A percentile compares a stretch with the other conserved stretches of the same genome.
phyloP scores from a whole-genome alignment of 305 asterid genomes.

The Fraxinus albicans region DNA sequence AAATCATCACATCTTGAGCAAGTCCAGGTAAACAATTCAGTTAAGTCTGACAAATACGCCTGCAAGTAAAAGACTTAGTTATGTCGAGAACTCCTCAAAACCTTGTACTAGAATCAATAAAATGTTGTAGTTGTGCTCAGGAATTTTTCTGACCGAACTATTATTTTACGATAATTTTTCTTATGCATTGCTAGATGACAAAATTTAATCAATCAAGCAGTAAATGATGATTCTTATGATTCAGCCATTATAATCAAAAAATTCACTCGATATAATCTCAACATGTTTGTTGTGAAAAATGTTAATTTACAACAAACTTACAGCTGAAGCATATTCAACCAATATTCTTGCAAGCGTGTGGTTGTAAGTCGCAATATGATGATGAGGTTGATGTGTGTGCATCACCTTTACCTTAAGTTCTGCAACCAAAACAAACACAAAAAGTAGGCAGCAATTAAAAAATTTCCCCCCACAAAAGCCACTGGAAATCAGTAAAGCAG shows the following conservation, averaged over 20 bases:
- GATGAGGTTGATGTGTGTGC: conserved; percentile 34
- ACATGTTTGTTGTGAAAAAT: background rate
- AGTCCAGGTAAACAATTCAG: conserved; percentile 90
- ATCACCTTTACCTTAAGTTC: conserved; percentile 57
- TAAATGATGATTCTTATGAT: background rate
- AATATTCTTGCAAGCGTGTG: conserved; percentile 77
- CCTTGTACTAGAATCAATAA: conserved; percentile 10
- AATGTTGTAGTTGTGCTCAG: background rate
- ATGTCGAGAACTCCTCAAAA: background rate
- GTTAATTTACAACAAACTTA: conserved; percentile 40
- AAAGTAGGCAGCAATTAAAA: background rate
- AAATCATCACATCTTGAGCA: conserved; percentile 86
- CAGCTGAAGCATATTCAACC: conserved; percentile 96
- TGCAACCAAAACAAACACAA: conserved; percentile 32
- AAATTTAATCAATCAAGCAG: conserved; percentile 7
- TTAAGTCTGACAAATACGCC: conserved; percentile 88
- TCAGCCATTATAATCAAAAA: background rate
- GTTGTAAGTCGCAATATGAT: conserved; percentile 47
- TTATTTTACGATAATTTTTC: background rate
- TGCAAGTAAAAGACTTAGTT: conserved; percentile 34
- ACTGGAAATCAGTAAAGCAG: background rate
- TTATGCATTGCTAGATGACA: background rate
- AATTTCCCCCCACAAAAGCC: background rate
- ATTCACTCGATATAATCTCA: conserved; percentile 5
- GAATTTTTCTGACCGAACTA: background rate